Percentiles rank a stretch among this genome's conserved stretches.
Conservation (phyloP, 805 yeast species). For the Candida morakotiae region DNA sequence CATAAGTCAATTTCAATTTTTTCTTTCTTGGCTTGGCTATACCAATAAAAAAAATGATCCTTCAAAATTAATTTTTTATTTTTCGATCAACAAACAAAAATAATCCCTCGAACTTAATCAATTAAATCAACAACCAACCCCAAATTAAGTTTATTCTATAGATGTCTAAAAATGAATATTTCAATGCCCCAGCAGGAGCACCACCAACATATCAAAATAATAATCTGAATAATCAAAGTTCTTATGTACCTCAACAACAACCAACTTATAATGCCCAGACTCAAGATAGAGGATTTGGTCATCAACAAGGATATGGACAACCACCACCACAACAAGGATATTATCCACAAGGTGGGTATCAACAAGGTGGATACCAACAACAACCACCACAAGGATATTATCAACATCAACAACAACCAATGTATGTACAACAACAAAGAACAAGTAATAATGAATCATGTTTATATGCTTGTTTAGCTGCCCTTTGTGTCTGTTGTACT, state of each 20-base stretch:
- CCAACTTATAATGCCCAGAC: conserved; percentile 14
- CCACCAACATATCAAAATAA: conserved; percentile 26
- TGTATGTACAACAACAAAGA: conserved; percentile 40
- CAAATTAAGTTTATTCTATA: background rate
- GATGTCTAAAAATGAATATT: conserved; percentile 13
- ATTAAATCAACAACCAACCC: background rate
- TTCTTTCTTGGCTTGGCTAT: too few species aligned
- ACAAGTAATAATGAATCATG: conserved; percentile 23
- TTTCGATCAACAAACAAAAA: background rate
- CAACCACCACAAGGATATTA: conserved; percentile 19
- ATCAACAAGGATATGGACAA: conserved; percentile 10
- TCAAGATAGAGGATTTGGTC: conserved; percentile 20
- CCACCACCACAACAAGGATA: conserved; percentile 19
- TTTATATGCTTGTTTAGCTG: conserved; percentile 41
- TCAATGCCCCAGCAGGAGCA: conserved; percentile 23
- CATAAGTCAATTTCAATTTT: too few species aligned
- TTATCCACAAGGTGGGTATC: conserved; percentile 11
- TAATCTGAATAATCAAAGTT: conserved; percentile 9
- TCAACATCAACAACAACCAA: conserved; percentile 40
- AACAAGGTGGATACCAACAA: conserved; percentile 16
- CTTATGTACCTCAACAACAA: conserved; percentile 21
- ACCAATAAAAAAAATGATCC: background rate
- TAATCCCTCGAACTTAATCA: background rate
- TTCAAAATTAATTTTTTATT: background rate
- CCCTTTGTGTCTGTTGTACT: conserved; percentile 39